Base-by-base conservation (phyloP, 306 rosid genomes). In the Cucumis melo region DNA sequence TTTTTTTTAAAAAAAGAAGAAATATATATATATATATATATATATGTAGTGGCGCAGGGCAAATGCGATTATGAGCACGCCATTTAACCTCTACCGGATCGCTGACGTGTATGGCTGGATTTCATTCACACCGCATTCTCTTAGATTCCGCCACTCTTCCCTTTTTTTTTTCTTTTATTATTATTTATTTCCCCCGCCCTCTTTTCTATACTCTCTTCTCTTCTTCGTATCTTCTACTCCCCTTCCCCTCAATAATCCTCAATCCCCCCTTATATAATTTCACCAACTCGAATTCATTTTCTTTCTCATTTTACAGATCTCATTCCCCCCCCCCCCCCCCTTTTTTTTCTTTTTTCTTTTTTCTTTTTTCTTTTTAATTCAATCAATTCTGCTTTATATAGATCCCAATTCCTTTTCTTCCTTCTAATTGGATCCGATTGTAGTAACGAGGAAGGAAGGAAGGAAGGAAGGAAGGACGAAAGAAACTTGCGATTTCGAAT, bases 71-170 rank as follows among this genome's bases (percentile, higher is more conserved):
- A 74, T 57, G 32, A 32, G 48, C 2, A 50, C 46, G 48, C 46
- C 12, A 16, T 41, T 34, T 61, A 20, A 16, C 16, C 34, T 53
- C 55, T 55, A 27, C 8, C 53, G 86, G 92, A 89, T 90, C 85
- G 73, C 71, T 85, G 90, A 90, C 96, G 92, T 90, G 96, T 80
- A 86, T 87, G 96, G 92, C 57, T 53, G 83, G 96, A 90, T 92
- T 81, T 82, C 68, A 87, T 58, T 17, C 29, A 48, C 77, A 29
- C 34, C 59, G 70, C 66, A 73, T 67, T 72, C 77, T 59, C 64
- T 58, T 75, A 76, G 84, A 85, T 85, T 81, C 82, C 76, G 20
- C 75, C 79, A 27, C 29, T 76, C 78, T 72, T 64, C 75, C 63
- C 29, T 61, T 51, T 48, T 72, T 11, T 67, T 42, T 10, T 10